These are phyloP conservation scores for Podila minutissima DNA, from an alignment of 192 early-diverging fungal genomes.

Conservation along the genomic window DNA sequence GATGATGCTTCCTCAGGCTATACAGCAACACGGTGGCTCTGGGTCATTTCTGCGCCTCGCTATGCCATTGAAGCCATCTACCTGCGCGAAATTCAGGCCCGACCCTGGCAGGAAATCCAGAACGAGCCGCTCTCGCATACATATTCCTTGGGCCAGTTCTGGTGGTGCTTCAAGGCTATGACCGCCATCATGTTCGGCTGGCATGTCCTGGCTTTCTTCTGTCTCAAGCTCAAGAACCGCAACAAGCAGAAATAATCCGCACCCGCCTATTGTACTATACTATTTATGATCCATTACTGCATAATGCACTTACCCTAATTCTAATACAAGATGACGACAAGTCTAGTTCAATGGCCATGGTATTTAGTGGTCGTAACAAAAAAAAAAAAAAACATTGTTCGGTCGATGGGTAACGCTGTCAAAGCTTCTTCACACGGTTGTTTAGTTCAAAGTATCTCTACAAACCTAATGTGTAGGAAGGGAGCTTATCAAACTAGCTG, in stretches of 20 bases:
- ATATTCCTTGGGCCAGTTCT: conserved; percentile 55
- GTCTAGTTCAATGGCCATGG: no score
- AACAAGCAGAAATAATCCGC: conserved; percentile 61
- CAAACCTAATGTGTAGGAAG: no score
- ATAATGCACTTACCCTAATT: no score
- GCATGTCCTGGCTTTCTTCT: conserved; percentile 62
- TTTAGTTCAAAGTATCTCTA: no score
- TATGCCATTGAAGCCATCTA: conserved; percentile 71
- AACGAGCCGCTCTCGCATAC: conserved; percentile 33
- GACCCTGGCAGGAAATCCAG: conserved; percentile 50
- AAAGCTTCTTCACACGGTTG: no score
- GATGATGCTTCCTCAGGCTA: conserved; percentile 24
- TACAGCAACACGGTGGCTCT: conserved; percentile 58
- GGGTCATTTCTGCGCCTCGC: conserved; percentile 67
- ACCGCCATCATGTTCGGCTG: conserved; percentile 59
- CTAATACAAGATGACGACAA: no score
- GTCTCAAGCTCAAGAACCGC: conserved; percentile 62
- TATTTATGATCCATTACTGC: no score
- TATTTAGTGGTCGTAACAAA: no score
- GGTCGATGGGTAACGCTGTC: no score
- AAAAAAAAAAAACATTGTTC: no score
- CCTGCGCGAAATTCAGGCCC: conserved; percentile 58
- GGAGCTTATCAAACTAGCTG: no score
- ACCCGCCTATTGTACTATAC: no score
- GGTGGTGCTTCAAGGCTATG: conserved; percentile 54